Base-by-base conservation (phyloP, 768 basidiomycete species). In the Hydnomerulius pinastri region DNA sequence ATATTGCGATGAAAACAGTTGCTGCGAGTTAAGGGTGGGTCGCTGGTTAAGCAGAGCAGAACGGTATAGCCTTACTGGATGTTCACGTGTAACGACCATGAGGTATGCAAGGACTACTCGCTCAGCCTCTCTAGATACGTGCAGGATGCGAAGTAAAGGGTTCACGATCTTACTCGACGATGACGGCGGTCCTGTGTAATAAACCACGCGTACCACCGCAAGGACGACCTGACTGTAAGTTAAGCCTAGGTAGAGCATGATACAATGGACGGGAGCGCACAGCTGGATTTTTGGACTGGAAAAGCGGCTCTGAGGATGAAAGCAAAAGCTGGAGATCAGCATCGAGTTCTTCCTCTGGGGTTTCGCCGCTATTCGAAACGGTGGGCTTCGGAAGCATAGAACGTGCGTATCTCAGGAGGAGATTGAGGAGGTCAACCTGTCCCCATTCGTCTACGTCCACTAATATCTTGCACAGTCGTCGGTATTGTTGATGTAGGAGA, bases 361-460 rank as follows among this genome's bases (percentile, higher is more conserved):
- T 61, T 27, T 61, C 67, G 10, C 44, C 60, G 7, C 65, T 69
- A 4, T 61, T 65, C 8, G 68, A 64, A 17, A 69, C 57, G 1
- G 66, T 68, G 9, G 91, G 86, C 54, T 84, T 75, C 2, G 82
- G 79, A 27, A 97, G 76, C 92, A 96, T 95, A 0, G 78, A 80
- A 43, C 95, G 74, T 3, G 82, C 90, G 64, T 99, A 99, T 51
- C 90, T 75, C 48, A 85, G 70, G 27, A 99, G 77, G 12, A 98
- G 75, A 37, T 86, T 79, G 53, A 96, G 75, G 17, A 93, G 68
- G 39, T 86, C 81, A 6, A 88, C 81, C 67, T 98, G 97, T 0
- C 93, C 94, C 97, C 97, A 99, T 66, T 97, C 96, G 60, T 99
- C 97, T 4, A 87, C 85, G 60, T 99, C 94, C 28, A 92, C 78